A percentile compares a stretch with the other conserved stretches of the same genome.
Evolutionary conservation across 306 rosid genomes (phyloP).

Genomic region (Cicer judaicum): DNA sequence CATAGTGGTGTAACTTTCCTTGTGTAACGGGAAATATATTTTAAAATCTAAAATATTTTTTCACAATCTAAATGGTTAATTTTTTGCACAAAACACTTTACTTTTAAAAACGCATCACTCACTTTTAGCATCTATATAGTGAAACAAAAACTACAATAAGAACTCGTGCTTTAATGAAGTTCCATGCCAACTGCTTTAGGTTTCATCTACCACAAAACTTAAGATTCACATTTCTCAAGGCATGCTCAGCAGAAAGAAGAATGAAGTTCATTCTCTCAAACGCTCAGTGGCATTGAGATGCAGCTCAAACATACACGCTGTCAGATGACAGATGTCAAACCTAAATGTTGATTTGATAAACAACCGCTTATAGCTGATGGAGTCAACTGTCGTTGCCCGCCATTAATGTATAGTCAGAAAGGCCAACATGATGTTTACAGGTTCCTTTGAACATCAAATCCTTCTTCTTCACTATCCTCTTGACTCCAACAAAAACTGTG

Average conservation of each 20-base stretch:
- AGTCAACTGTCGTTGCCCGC: slow-evolving; percentile 34
- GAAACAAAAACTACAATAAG: slow-evolving; percentile 28
- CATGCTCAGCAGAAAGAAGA: slow-evolving; percentile 35
- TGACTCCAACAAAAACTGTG: slow-evolving; percentile 40
- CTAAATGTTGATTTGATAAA: slow-evolving; percentile 42
- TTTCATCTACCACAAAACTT: slow-evolving; percentile 17
- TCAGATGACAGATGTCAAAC: slow-evolving; percentile 37
- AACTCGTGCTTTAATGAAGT: slow-evolving; percentile 34
- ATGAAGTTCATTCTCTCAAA: slow-evolving; percentile 34
- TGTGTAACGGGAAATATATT: not conserved
- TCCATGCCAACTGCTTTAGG: slow-evolving; percentile 37
- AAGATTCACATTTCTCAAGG: slow-evolving; percentile 44
- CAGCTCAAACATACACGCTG: slow-evolving; percentile 42
- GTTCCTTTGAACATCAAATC: slow-evolving; percentile 33
- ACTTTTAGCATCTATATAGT: not conserved
- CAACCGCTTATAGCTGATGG: slow-evolving; percentile 36
- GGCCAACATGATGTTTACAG: slow-evolving; percentile 30
- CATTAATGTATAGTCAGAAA: slow-evolving; percentile 34
- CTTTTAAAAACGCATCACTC: slow-evolving; percentile 24
- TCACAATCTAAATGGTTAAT: not conserved
- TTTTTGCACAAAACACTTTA: not conserved
- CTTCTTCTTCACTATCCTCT: slow-evolving; percentile 39
- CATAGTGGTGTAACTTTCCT: not conserved
- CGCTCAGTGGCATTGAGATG: slow-evolving; percentile 17
- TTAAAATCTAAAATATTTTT: not conserved